Conservation (phyloP, 1,284 basidiomycete genomes). For the Phylloboletellus chloephorus region DNA sequence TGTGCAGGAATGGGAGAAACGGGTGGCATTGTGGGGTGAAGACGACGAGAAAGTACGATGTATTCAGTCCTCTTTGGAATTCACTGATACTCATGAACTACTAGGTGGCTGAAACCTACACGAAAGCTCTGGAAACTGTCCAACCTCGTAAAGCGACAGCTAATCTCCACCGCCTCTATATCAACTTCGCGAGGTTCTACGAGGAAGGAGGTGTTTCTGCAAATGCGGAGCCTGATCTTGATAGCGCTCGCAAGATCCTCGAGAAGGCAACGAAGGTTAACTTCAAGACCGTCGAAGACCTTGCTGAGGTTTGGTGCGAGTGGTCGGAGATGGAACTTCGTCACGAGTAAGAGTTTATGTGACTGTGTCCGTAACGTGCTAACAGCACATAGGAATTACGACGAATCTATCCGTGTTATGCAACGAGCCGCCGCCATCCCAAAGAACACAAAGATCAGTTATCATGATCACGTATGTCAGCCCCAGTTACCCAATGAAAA, state of each 20-base stretch:
- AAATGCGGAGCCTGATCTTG: constrained; percentile 76
- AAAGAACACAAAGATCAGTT: constrained; percentile 87
- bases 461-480: constrained; percentile 85
- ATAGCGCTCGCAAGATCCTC: constrained; percentile 85
- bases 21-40: constrained; percentile 89
- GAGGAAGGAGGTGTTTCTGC: constrained; percentile 86
- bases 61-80: not conserved
- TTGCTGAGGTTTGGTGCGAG: constrained; percentile 98
- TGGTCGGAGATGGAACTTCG: constrained; percentile 99
- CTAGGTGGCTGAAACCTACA: constrained; percentile 90
- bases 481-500: not conserved
- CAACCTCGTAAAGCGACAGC: constrained; percentile 88
- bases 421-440: constrained; percentile 90
- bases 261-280: constrained; percentile 90
- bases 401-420: constrained; percentile 92
- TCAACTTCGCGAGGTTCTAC: constrained; percentile 97
- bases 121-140: constrained; percentile 84
- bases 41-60: constrained; percentile 80
- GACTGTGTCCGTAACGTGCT: constrained; percentile 8
- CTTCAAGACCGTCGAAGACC: constrained; percentile 94
- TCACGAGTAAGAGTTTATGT: constrained; percentile 66
- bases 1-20: constrained; percentile 99
- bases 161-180: constrained; percentile 85
- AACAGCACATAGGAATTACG: constrained; percentile 70
- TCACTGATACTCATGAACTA: constrained; percentile 6